Evolutionary conservation across 352 stramenopile genomes (phyloP), one percentile per base, ranked within the genome.

Genomic region (Phytophthora cajani): DNA sequence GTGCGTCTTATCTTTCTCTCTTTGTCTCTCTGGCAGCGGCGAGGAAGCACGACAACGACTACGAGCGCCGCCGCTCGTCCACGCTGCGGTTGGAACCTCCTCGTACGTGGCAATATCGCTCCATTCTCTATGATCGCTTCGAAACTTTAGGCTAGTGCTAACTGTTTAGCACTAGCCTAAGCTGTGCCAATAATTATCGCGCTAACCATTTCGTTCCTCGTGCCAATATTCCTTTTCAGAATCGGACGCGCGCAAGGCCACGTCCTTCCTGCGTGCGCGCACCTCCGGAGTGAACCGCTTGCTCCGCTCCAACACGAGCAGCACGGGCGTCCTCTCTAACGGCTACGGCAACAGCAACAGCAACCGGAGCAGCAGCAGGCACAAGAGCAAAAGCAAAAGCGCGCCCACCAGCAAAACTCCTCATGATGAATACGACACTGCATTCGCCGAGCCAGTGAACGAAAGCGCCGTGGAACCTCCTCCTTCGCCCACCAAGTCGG

Each of bases 241-340:
- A 11, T 86, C 82, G 0, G 82, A 93, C 36, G 67, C 72, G 11
- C 71, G 83, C 5, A 88, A 89, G 25, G 33, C 74, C 6, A 78
- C 76, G 11, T 90, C 81, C 33, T 88, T 88, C 52, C 72, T 82
- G 4, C 82, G 83, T 30, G 74, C 82, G 7, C 74, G 82, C 27
- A 84, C 86, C 52, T 91, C 85, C 40, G 85, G 85, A 27, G 80
- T 93, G 10, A 86, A 84, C 25, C 83, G 85, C 0, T 62, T 93
- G 16, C 62, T 90, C 17, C 83, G 84, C 17, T 82, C 80, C 3
- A 81, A 64, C 38, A 78, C 75, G 11, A 81, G 72, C 67, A 82
- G 74, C 50, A 50, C 61, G 5, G 81, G 58, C 17, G 74, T 59
- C 21, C 11, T 36, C 16, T 67, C 60, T n/a, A 62, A 66, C 47